These are phyloP conservation scores for Auricularia cornea DNA, from an alignment of 768 basidiomycete genomes.

Conservation along the genomic window DNA sequence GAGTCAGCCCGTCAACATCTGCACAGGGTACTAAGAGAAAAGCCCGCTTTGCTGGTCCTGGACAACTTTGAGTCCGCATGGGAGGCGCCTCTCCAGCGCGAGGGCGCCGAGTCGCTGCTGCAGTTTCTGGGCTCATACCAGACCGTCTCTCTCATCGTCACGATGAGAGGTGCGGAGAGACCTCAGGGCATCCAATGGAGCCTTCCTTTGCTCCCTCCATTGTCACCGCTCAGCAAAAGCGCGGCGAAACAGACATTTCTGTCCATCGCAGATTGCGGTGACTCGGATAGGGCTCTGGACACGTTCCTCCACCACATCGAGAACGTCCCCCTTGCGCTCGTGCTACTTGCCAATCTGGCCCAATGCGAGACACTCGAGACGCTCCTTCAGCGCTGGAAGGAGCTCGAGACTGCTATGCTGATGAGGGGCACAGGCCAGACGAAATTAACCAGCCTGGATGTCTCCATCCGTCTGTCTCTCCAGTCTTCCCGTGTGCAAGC, in stretches of 20 bases:
- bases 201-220: background rate
- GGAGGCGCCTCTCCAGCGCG: background rate
- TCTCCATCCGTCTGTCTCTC: background rate
- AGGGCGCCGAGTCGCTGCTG: background rate
- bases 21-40: background rate
- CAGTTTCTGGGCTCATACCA: background rate
- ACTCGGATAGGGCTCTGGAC: background rate
- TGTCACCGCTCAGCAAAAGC: background rate
- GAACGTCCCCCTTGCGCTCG: constrained; percentile 23
- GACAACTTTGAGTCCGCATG: background rate
- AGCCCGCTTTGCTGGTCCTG: constrained; percentile 5
- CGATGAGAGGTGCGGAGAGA: background rate
- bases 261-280: background rate
- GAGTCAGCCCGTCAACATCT: background rate
- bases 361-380: constrained; percentile 11
- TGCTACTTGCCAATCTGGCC: constrained; percentile 15
- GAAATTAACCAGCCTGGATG: background rate
- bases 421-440: background rate
- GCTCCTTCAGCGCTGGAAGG: constrained; percentile 5
- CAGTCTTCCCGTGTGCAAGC: background rate
- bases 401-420: background rate
- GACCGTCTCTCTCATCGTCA: background rate
- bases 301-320: constrained; percentile 10
- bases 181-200: background rate
- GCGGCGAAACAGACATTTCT: background rate